Base-by-base conservation (phyloP, 495 filamentous ascomycete genomes). In the Penicillium angulare region DNA sequence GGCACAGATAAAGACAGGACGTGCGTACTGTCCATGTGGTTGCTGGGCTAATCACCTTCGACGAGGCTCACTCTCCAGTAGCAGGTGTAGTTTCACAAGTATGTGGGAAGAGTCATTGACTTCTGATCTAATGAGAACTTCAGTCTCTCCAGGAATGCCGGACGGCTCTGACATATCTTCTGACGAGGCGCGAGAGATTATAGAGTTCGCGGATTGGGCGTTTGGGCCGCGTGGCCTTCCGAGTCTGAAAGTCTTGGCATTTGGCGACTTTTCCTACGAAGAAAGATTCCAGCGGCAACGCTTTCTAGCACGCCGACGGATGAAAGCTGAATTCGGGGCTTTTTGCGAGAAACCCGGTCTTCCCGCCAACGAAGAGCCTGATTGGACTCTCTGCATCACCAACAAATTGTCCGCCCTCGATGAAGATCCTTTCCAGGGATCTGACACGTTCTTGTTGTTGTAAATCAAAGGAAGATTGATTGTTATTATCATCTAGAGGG, bases 261-360 rank as follows among this genome's bases (percentile, higher is more conserved):
- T 57, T 32, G 55, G 55, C 5, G 55, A 57, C 42, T 50, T 53
- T 33, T 53, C 55, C n/a, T 17, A 45, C 27, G 36, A 50, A 7
- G 36, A 39, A 3, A 44, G 36, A 33, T 57, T 42, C 23, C 32
- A 50, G 35, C 35, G 31, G 12, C 50, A 57, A 17, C 55, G 42
- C n/a, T 52, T 53, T 35, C 27, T 53, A 22, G n/a, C 50, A 9
- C 24, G 9, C 32, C 27, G 43, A 23, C 13, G 34, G 22, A 17
- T 8, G 26, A 27, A 39, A 13, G 8, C n/a, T 10, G 26, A 5
- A 27, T 2, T 1, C 26, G 26, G 10, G 5, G 10, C 5, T 27
- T 5, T 10, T 5, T 5, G 26, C 1, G 3, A 5, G 16, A 15
- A 5, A 12, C 21, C 18, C 7, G 15, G 17, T 10, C 3, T 9